Base-by-base conservation (phyloP, 1,139 yeast genomes). In the Pichia sp. region DNA sequence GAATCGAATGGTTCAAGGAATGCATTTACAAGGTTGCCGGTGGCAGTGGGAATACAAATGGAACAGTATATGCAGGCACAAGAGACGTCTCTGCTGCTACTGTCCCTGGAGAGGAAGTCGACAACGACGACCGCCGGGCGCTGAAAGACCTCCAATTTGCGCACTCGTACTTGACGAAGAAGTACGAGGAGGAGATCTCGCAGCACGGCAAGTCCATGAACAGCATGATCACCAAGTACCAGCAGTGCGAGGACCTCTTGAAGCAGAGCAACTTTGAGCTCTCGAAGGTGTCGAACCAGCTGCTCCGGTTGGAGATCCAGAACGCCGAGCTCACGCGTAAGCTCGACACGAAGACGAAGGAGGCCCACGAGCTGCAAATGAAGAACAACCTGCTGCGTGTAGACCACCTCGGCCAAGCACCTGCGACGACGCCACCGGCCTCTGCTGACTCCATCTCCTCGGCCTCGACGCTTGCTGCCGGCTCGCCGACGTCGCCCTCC, bases 91-190 rank as follows among this genome's bases (percentile, higher is more conserved):
- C n/a, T n/a, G n/a, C n/a, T n/a, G n/a, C n/a, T n/a, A n/a, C n/a
- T n/a, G n/a, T n/a, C n/a, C n/a, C n/a, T n/a, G n/a, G n/a, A n/a
- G 28, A 9, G 9, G 9, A 25, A 2, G 31, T 21, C 31, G 36
- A 16, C 12, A 7, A 30, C 13, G 48, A 37, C 6, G 37, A 16
- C 7, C 4, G n/a, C n/a, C 12, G 44, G 0, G 85, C 86, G 1
- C 67, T 83, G 48, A 75, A 73, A 52, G 88, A 83, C 61, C 70
- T 83, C 52, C 78, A 82, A 54, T 82, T 82, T 64, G 80, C 86
- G 2, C 86, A 82, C 63, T 80, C 78, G 57, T 83, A 81, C 62
- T 70, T 83, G 49, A 71, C 82, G 5, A 79, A 79, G 63, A 85
- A 82, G 60, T 82, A 75, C 58, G 84, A 80, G 58, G 75, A 79